These are phyloP conservation scores for Arthrocladium fulminans DNA, from an alignment of 2,329 filamentous ascomycete species.

Conservation along the genomic window DNA sequence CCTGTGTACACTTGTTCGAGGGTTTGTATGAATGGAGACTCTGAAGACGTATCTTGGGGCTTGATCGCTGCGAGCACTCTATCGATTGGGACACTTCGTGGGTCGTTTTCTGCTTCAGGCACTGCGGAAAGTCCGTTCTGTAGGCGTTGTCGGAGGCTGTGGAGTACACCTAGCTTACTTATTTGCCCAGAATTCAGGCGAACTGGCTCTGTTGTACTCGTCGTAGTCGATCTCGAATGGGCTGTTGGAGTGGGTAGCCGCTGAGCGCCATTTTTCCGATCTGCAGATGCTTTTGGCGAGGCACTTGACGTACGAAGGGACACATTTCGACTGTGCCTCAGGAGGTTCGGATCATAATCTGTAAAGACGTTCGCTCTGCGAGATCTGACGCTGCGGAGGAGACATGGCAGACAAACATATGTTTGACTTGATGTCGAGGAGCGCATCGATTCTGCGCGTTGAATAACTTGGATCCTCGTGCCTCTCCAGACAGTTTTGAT, in stretches of 20 bases:
- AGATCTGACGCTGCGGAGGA: neutral
- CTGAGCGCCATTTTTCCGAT: neutral
- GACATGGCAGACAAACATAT: conserved; percentile 3
- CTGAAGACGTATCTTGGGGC: neutral
- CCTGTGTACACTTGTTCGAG: conserved; percentile 2
- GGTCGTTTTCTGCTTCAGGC: neutral
- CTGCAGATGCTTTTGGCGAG: neutral
- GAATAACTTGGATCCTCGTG: neutral
- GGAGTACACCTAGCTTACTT: neutral
- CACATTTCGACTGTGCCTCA: neutral
- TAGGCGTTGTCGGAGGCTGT: neutral
- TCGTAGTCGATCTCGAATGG: neutral
- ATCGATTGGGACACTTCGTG: neutral
- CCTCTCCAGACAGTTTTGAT: neutral
- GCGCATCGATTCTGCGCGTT: neutral
- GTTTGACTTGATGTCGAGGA: neutral
- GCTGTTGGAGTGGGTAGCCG: neutral
- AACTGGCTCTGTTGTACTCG: neutral
- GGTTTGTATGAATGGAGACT: neutral
- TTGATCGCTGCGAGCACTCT: neutral
- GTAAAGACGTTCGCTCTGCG: neutral
- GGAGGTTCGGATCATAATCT: neutral
- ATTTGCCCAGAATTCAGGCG: neutral
- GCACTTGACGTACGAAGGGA: neutral
- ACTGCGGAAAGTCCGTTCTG: neutral